Evolutionary conservation across 2,329 filamentous ascomycete species (phyloP).

Genomic region (Plectosphaerella sp.): DNA sequence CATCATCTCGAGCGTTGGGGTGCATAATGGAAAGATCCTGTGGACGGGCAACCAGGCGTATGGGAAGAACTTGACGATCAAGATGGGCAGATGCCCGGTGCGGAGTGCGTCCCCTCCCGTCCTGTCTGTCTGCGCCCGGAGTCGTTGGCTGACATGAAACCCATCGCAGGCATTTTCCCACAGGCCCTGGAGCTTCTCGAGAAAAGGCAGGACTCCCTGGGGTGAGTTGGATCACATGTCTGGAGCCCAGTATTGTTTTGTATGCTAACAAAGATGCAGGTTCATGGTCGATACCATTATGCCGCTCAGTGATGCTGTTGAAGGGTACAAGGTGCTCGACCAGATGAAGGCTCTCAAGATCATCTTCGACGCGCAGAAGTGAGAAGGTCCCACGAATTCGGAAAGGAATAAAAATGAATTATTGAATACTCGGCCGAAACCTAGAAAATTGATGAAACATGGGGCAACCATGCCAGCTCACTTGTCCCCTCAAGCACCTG

Average conservation of each 20-base stretch:
- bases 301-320: constrained; percentile 61
- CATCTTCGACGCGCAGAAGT: constrained; percentile 43
- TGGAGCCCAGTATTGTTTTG: not conserved
- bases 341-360: constrained; percentile 72
- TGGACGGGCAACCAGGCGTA: constrained; percentile 42
- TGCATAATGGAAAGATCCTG: constrained; percentile 59
- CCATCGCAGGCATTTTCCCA: constrained; percentile 48
- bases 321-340: constrained; percentile 69
- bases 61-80: constrained; percentile 66
- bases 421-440: not conserved
- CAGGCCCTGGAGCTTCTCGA: constrained; percentile 61
- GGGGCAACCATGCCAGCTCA: not conserved
- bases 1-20: constrained; percentile 69
- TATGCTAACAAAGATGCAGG: constrained; percentile 30
- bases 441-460: not conserved
- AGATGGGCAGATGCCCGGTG: constrained; percentile 76
- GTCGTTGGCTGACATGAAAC: not conserved
- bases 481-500: not conserved
- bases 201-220: constrained; percentile 61
- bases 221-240: constrained; percentile 40
- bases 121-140: not conserved
- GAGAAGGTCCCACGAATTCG: not conserved
- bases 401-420: not conserved
- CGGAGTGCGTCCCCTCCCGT: constrained; percentile 30
- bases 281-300: constrained; percentile 77